A percentile compares a stretch with the other conserved stretches of the same genome.
Evolutionary conservation across 2,329 filamentous ascomycete genomes (phyloP).

Genomic region (Aspergillus uvarum): DNA sequence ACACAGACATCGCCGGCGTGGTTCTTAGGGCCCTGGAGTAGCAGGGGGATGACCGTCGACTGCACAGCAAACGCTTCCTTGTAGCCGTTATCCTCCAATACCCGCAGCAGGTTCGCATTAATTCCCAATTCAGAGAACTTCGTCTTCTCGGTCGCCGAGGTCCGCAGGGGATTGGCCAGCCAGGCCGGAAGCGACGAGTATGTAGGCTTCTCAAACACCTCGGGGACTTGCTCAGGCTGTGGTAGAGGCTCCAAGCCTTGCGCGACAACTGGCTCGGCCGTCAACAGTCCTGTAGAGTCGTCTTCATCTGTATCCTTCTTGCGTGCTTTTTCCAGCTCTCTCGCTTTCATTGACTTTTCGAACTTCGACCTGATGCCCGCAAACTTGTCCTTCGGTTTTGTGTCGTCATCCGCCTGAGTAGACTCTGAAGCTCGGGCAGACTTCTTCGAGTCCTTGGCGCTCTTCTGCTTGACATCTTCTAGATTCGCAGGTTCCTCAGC

Average conservation of each 20-base stretch:
- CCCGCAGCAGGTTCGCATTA: conserved; percentile 57
- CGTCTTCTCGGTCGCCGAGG: conserved; percentile 59
- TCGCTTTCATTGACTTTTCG: conserved; percentile 34
- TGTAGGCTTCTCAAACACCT: conserved; percentile 59
- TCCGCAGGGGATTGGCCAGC: conserved; percentile 73
- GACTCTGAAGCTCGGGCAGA: conserved; percentile 1
- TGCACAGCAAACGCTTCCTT: conserved; percentile 75
- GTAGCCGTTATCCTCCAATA: conserved; percentile 68
- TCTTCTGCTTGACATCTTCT: conserved; percentile 10
- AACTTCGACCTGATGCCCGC: conserved; percentile 41
- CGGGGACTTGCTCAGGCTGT: conserved; percentile 62
- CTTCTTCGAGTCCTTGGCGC: background rate
- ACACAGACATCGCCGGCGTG: conserved; percentile 78
- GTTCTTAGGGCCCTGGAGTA: conserved; percentile 64
- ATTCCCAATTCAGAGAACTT: conserved; percentile 68
- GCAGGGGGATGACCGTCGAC: conserved; percentile 73
- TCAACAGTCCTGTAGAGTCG: conserved; percentile 6
- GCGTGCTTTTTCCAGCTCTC: conserved; percentile 15
- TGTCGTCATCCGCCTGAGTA: conserved; percentile 24
- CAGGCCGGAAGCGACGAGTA: conserved; percentile 79
- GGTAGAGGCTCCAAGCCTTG: conserved; percentile 75
- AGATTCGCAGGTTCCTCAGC: conserved; percentile 31
- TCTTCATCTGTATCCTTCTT: conserved; percentile 16
- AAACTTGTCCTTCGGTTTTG: conserved; percentile 33
- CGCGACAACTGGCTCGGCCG: conserved; percentile 34